Conservation (phyloP, 805 yeast species). For the Candida arabinofermentans region DNA sequence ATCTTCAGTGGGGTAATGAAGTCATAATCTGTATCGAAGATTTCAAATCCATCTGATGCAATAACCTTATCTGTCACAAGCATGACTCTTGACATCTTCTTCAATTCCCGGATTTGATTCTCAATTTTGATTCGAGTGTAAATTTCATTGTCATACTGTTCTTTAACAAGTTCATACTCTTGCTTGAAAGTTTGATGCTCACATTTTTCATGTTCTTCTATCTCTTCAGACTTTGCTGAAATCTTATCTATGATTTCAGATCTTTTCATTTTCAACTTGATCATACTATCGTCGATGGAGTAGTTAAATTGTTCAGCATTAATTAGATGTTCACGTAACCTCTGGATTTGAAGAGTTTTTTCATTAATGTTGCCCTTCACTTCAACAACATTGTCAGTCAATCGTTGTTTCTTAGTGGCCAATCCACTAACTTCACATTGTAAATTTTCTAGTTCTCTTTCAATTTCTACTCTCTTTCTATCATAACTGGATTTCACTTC, state of each 20-base stretch:
- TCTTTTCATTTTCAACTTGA: conserved; percentile 10
- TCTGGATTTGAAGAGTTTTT: not conserved
- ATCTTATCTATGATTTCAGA: conserved; percentile 7
- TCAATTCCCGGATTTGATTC: conserved; percentile 18
- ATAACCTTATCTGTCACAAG: conserved; percentile 2
- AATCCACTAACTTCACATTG: conserved; percentile 2
- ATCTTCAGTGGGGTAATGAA: conserved; percentile 7
- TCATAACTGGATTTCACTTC: conserved; percentile 3
- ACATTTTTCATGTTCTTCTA: conserved; percentile 7
- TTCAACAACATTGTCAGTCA: not conserved
- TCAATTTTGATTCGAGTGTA: conserved; percentile 21
- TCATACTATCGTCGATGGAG: conserved; percentile 13
- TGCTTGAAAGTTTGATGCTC: conserved; percentile 1
- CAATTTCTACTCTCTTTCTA: conserved; percentile 1
- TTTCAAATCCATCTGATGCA: not conserved
- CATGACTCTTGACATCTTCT: conserved; percentile 14
- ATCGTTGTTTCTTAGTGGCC: conserved; percentile 1
- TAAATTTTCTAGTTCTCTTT: conserved; percentile 10
- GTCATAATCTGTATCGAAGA: not conserved
- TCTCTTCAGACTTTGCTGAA: conserved; percentile 1
- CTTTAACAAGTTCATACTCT: conserved; percentile 1
- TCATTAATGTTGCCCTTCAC: conserved; percentile 1
- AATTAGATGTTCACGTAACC: conserved; percentile 3
- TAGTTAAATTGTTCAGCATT: conserved; percentile 6
- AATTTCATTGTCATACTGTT: conserved; percentile 10